Evolutionary conservation across 768 basidiomycete genomes (phyloP), one percentile per base, ranked within the genome.

Genomic region (Cystoderma amianthinum): DNA sequence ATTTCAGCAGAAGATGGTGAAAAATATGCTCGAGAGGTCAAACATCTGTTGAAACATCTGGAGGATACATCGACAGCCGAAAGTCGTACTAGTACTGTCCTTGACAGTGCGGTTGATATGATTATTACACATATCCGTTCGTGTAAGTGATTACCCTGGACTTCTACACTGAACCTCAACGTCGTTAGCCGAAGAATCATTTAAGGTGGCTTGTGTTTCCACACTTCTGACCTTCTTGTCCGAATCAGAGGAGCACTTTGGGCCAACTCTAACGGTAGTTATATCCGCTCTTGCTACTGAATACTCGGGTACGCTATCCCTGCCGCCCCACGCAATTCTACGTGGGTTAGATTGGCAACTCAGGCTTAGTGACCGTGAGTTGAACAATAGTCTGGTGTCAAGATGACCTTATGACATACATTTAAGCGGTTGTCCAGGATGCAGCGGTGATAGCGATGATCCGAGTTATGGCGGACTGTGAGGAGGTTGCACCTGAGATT

Each of bases 391-490:
- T n/a, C 25, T 28, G n/a, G 7, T 28, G n/a, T 28, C n/a, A n/a
- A 28, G 25, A 7, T 7, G 7, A 7, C 7, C 25, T 28, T n/a
- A 28, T 28, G 7, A 28, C n/a, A 28, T 28, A 28, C n/a, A 7
- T 34, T n/a, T 33, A 46, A 90, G 87, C 73, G 23, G 65, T 80
- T 20, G 74, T 90, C 5, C 83, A 85, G 54, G 88, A 92, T 44
- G 78, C 78, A 3, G 78, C 77, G 45, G 59, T 92, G 21, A 55
- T 90, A 22, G 70, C 80, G 2, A 84, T 91, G 80, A 59, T 89
- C 24, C 71, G 85, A 40, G 47, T 88, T 21, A 66, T 73, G 37
- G 76, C 72, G 2, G 72, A 78, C 15, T 82, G 78, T 50, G 71
- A 76, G 7, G 62, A 71, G 17, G 54, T 83, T 9, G 74, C 81